phyloP scores from a whole-genome alignment of 2,329 filamentous ascomycete species.

The Rosellinia necatrix region DNA sequence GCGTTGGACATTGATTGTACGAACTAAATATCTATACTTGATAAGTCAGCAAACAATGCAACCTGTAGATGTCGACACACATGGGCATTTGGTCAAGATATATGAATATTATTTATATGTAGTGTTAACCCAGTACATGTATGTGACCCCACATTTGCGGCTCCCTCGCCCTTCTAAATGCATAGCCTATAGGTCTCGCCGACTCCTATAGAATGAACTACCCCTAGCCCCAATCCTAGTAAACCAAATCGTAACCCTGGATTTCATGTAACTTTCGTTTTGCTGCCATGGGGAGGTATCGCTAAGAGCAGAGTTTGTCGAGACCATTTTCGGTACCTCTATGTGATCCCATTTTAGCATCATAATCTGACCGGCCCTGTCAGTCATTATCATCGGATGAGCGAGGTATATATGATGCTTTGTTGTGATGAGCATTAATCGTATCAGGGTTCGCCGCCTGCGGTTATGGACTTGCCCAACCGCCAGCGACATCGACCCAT shows the following conservation, averaged over 20 bases:
- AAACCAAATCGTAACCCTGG: conserved; percentile 28
- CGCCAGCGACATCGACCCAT: conserved; percentile 96
- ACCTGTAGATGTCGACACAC: no score
- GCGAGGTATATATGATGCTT: not conserved
- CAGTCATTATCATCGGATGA: conserved; percentile 1
- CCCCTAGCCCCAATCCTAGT: conserved; percentile 22
- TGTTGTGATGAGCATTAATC: conserved; percentile 11
- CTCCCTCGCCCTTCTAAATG: conserved; percentile 26
- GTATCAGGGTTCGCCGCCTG: not conserved
- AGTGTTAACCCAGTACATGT: conserved; percentile 25
- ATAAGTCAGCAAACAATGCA: no score
- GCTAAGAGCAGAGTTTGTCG: not conserved
- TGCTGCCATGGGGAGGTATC: conserved; percentile 12
- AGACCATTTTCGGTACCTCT: not conserved
- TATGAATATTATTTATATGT: conserved; percentile 27
- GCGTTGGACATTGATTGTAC: no score
- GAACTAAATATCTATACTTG: no score
- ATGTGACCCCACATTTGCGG: conserved; percentile 18
- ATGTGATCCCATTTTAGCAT: not conserved
- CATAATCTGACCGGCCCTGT: not conserved
- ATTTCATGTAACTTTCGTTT: conserved; percentile 20
- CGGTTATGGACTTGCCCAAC: conserved; percentile 67
- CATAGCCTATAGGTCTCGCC: conserved; percentile 13
- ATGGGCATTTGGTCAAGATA: not conserved
- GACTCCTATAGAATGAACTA: conserved; percentile 23